Evolutionary conservation across 192 early-diverging fungal genomes (phyloP).

Genomic region (Coemansia sp.): DNA sequence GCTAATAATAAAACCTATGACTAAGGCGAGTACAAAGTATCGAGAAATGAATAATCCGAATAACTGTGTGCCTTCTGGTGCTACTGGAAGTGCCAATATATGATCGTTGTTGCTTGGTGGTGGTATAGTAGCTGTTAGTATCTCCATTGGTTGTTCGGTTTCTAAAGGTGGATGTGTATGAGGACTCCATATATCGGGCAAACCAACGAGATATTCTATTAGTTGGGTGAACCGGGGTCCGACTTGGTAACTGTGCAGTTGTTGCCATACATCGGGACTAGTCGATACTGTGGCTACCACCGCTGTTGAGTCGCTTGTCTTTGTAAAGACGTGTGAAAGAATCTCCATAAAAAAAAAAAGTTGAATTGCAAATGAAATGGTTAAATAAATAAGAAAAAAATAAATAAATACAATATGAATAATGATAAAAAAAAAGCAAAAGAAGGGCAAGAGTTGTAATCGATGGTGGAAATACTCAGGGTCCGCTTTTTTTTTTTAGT

Average conservation of each 20-base stretch:
- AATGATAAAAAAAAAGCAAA: background rate
- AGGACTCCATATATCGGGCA: slow-evolving; percentile 21
- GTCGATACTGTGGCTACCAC: slow-evolving; percentile 10
- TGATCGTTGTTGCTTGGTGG: background rate
- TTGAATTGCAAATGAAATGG: background rate
- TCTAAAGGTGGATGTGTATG: too few relatives aligned
- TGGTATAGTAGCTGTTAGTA: too few relatives aligned
- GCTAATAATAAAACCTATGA: slow-evolving; percentile 44
- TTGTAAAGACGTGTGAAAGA: background rate
- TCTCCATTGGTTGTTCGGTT: too few relatives aligned
- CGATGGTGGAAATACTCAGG: too few relatives aligned
- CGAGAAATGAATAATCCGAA: slow-evolving; percentile 50
- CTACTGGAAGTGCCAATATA: background rate
- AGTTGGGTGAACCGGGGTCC: slow-evolving; percentile 21
- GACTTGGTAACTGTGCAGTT: slow-evolving; percentile 35
- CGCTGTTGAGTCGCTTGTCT: background rate
- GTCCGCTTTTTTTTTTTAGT: background rate
- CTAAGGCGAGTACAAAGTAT: slow-evolving; percentile 40
- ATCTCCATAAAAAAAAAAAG: background rate
- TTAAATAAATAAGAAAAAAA: background rate
- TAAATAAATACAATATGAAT: background rate
- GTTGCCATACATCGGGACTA: slow-evolving; percentile 51
- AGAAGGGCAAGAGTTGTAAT: too few relatives aligned
- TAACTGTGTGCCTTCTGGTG: slow-evolving; percentile 28
- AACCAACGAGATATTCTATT: slow-evolving; percentile 16